Evolutionary conservation across 2,329 filamentous ascomycete species (phyloP), one percentile per base, ranked within the genome.

Genomic region (Beauveria pseudobassiana): DNA sequence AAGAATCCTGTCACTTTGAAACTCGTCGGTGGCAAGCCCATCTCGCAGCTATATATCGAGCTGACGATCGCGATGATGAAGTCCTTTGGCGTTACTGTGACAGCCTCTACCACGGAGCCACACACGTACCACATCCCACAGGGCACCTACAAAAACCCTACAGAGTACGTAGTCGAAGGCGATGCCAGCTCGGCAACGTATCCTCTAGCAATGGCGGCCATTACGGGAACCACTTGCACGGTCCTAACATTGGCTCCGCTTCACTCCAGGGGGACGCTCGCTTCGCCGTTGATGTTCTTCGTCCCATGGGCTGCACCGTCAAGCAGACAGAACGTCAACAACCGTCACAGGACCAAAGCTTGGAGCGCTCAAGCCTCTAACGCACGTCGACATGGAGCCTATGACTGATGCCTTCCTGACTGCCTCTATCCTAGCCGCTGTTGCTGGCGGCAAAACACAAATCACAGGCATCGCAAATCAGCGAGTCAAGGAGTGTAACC

Each of bases 61-160:
- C 98, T 99, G 93, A 99, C 95, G 2, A 92, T 96, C 59, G 84
- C 92, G 18, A 99, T 99, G 93, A 99, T 99, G 95, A 83, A 84
- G 60, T 83, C 89, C 2, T 99, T 99, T 70, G 95, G 95, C 55
- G 85, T 99, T 46, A 74, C 86, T 45, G 95, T 97, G 14, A 81
- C 86, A 64, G 86, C 84, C 68, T 96, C 93, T 9, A 75, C 83
- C 38, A 88, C 84, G 3, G 92, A 97, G 69, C 84, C 88, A 51
- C 89, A 98, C 72, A 96, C 93, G 5, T 99, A 99, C 75, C 88
- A 96, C 72, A 96, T 99, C 62, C 95, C 95, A 2, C 87, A 89
- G 70, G 91, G 89, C 16, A 78, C 80, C 14, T 99, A 99, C 77
- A 79, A 81, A 46, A 98, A 95, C 72, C 95, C 95, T 2, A 72